These are phyloP conservation scores for Sugiyamaella chiloensis DNA, from an alignment of 805 yeast species.

Conservation along the genomic window DNA sequence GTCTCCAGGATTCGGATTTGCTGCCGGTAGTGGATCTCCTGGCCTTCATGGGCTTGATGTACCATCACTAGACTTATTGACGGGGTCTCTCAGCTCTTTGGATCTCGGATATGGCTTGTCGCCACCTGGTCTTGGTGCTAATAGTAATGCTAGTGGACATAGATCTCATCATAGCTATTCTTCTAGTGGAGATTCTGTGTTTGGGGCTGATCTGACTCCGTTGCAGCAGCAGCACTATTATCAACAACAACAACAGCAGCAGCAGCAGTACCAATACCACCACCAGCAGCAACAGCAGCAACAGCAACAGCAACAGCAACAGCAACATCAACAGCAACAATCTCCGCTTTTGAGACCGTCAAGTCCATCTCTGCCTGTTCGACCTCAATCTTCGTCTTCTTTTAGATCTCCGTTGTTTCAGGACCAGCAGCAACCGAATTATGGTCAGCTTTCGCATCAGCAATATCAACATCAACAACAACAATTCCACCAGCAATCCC, in stretches of 20 bases:
- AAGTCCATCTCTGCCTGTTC: conserved; percentile 25
- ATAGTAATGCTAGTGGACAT: no score
- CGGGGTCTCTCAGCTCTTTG: neutral
- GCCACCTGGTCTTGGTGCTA: neutral
- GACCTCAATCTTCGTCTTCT: conserved; percentile 25
- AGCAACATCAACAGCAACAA: conserved; percentile 14
- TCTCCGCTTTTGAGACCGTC: conserved; percentile 16
- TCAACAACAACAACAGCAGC: conserved; percentile 10
- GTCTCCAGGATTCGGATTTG: conserved; percentile 4
- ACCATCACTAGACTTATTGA: neutral
- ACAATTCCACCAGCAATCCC: neutral
- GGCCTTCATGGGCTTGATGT: neutral
- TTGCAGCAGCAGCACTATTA: neutral
- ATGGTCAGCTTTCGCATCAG: conserved; percentile 4
- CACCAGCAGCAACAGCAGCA: conserved; percentile 9
- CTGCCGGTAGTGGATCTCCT: no score
- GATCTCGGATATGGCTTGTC: neutral
- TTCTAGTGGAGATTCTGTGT: neutral
- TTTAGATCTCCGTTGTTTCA: conserved; percentile 18
- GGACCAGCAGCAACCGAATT: conserved; percentile 9
- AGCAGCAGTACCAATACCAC: conserved; percentile 9
- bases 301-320: conserved; percentile 23
- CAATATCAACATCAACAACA: conserved; percentile 6
- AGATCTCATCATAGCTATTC: conserved; percentile 2
- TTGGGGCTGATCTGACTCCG: neutral